A percentile compares a stretch with the other conserved stretches of the same genome.
Conservation (phyloP, 2,329 filamentous ascomycete species). For the Penicillium sp. region DNA sequence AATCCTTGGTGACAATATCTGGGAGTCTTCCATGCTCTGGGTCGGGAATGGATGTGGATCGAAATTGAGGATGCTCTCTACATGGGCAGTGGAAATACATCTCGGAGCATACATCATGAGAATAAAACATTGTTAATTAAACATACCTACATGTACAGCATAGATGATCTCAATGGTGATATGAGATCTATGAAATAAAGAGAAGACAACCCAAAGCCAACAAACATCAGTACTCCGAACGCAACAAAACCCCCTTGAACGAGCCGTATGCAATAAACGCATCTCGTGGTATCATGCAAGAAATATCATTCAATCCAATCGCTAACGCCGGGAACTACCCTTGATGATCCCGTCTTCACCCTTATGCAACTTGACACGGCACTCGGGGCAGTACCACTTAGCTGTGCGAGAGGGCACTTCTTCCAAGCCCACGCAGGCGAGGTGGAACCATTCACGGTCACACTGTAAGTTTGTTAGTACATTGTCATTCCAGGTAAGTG, state of each 20-base stretch:
- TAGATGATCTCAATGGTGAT: neutral
- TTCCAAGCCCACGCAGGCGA: slow-evolving; percentile 56
- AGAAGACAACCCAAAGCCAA: neutral
- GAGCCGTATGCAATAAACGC: neutral
- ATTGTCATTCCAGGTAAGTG: neutral
- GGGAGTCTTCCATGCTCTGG: neutral
- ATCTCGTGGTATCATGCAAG: slow-evolving; percentile 27
- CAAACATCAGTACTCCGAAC: neutral
- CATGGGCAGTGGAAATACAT: too few species aligned
- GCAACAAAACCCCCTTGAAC: neutral
- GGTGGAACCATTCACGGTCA: slow-evolving; percentile 65
- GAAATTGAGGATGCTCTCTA: too few species aligned
- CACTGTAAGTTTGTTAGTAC: slow-evolving; percentile 46
- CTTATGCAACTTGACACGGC: slow-evolving; percentile 49
- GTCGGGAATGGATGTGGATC: too few species aligned
- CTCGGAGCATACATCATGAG: too few species aligned
- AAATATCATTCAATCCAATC: slow-evolving; percentile 8
- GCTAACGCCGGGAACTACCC: slow-evolving; percentile 31
- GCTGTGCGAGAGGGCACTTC: slow-evolving; percentile 58
- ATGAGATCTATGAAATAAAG: neutral
- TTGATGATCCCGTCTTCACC: slow-evolving; percentile 42
- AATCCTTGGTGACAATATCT: neutral
- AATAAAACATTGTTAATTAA: too few species aligned
- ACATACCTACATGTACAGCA: neutral
- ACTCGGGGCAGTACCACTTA: slow-evolving; percentile 65